Conservation (phyloP, 75 land plant species). For the Gnetum montanum region DNA sequence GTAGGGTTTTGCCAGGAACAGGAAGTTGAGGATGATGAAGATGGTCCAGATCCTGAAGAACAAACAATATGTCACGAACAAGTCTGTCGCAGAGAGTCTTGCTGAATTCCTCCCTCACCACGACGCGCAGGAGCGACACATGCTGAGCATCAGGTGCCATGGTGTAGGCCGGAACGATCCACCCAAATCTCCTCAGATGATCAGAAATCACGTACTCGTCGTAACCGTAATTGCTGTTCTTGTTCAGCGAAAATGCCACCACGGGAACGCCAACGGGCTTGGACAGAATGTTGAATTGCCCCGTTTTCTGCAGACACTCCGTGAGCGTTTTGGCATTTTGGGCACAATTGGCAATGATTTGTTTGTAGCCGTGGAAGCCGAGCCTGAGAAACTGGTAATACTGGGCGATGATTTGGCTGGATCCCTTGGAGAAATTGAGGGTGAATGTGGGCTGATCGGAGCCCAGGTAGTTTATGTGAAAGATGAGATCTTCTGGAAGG, state of each 20-base stretch:
- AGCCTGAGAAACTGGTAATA: conserved; percentile 52
- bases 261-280: conserved; percentile 40
- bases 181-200: conserved; percentile 28
- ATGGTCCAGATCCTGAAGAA: conserved; percentile 26
- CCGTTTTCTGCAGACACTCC: conserved; percentile 21
- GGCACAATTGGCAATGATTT: conserved; percentile 31
- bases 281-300: conserved; percentile 36
- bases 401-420: conserved; percentile 54
- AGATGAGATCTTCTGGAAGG: conserved; percentile 52
- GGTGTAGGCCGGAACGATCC: conserved; percentile 59
- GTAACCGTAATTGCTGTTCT: conserved; percentile 3
- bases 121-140: conserved; percentile 38
- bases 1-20: too few relatives aligned
- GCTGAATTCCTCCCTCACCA: conserved; percentile 53
- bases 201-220: conserved; percentile 45
- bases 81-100: conserved; percentile 24
- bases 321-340: conserved; percentile 29
- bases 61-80: conserved; percentile 25
- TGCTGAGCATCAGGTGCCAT: conserved; percentile 51
- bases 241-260: conserved; percentile 46
- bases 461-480: conserved; percentile 55
- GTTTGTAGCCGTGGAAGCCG: conserved; percentile 46
- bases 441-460: conserved; percentile 55
- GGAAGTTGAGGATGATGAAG: too few relatives aligned
- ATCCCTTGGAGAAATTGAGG: conserved; percentile 57